phyloP scores from a whole-genome alignment of 2,329 filamentous ascomycete species.

The Hortaea sp. region DNA sequence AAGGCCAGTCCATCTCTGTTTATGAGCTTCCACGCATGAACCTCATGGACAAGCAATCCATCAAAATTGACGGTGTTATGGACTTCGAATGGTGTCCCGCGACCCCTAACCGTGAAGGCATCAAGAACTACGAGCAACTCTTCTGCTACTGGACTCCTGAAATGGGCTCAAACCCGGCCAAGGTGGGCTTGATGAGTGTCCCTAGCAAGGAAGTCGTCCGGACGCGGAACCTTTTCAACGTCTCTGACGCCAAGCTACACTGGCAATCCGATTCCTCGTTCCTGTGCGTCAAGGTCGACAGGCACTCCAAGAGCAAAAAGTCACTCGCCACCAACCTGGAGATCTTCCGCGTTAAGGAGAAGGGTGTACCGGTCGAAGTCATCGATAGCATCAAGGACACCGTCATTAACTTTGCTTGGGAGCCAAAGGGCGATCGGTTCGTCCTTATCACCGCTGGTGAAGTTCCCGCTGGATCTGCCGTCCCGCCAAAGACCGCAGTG shows the following conservation, averaged over 20 bases:
- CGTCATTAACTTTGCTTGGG: slow-evolving; percentile 99
- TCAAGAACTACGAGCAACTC: slow-evolving; percentile 90
- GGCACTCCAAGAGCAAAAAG: slow-evolving; percentile 98
- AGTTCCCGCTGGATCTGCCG: slow-evolving; percentile 63
- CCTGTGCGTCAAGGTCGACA: slow-evolving; percentile 95
- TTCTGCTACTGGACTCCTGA: slow-evolving; percentile 99
- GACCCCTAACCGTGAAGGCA: slow-evolving; percentile 66
- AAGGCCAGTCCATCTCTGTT: slow-evolving; percentile 78
- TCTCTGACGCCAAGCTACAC: slow-evolving; percentile 93
- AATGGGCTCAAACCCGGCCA: slow-evolving; percentile 93
- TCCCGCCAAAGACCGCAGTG: slow-evolving; percentile 86
- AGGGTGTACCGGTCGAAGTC: slow-evolving; percentile 95
- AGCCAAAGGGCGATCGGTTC: slow-evolving; percentile 94
- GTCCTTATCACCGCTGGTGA: slow-evolving; percentile 94
- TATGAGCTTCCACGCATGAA: slow-evolving; percentile 87
- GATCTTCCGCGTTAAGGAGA: slow-evolving; percentile 95
- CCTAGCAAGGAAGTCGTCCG: slow-evolving; percentile 90
- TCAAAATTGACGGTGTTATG: slow-evolving; percentile 94
- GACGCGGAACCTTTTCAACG: slow-evolving; percentile 94
- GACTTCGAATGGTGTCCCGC: slow-evolving; percentile 98
- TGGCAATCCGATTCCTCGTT: slow-evolving; percentile 95
- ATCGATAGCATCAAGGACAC: slow-evolving; percentile 97
- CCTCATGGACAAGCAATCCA: slow-evolving; percentile 76
- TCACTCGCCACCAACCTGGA: slow-evolving; percentile 93
- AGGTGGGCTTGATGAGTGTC: slow-evolving; percentile 92